Base-by-base conservation (phyloP, 2,329 filamentous ascomycete genomes). In the Dryadomyces quercus-mongolicae region DNA sequence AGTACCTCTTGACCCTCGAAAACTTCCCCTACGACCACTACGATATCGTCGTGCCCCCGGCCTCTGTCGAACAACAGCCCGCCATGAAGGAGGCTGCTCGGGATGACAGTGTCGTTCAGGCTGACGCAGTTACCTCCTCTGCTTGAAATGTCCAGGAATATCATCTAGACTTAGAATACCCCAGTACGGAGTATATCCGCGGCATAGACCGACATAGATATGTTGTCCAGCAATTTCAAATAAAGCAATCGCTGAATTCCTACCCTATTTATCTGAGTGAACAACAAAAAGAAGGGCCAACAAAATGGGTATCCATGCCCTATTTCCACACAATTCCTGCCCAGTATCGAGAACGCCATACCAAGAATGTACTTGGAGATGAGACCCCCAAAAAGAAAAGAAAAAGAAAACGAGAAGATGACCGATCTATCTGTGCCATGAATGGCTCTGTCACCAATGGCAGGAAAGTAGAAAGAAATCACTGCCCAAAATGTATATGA, bases 21-120 rank as follows among this genome's bases (percentile, higher is more conserved):
- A 63, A 72, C 43, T 84, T 84, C 57, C 78, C 80, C 0, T 83
- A 81, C 55, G 72, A 72, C 31, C 75, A 70, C 63, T 84, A 80
- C 57, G 79, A 79, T 46, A 82, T 84, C 38, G 66, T 70, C n/a
- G 62, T 79, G 2, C 69, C 75, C 58, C 59, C 69, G 43, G 52
- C 61, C 1, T 69, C 71, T 54, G 72, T 74, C 10, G 73, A 77
- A 57, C 51, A 65, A 52, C 68, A 74, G 55, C 60, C 65, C 5
- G 66, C 67, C 31, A 76, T 77, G 73, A 64, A 67, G 58, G 68
- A 70, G 54, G 61, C 53, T 2, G 66, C n/a, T 0, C 57, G 48
- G n/a, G 57, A 59, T n/a, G 55, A 54, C 21, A 58, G 58, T 31
- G 58, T 60, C 1, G 16, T 62, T 13, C 46, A 61, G 56, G 56